Conservation (phyloP, 495 filamentous ascomycete species). For the Penicillium manginii region DNA sequence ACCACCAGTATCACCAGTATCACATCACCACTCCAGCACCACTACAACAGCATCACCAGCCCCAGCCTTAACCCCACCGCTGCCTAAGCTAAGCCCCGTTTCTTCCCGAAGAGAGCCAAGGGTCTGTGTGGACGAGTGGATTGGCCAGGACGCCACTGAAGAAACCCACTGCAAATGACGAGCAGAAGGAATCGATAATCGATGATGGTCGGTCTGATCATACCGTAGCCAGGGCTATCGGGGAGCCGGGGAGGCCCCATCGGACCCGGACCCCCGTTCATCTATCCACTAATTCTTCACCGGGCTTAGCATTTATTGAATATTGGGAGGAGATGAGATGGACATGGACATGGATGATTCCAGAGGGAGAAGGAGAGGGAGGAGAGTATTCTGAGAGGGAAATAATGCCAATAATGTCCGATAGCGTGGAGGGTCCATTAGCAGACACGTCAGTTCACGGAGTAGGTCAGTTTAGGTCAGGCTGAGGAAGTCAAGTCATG, state of each 20-base stretch:
- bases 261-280: no score
- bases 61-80: neutral
- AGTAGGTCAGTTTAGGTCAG: no score
- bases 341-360: no score
- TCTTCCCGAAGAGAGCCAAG: slow-evolving; percentile 17
- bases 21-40: no score
- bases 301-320: neutral
- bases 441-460: no score
- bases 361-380: no score
- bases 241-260: no score
- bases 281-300: no score
- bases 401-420: neutral
- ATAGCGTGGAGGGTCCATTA: neutral
- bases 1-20: no score
- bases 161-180: neutral
- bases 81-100: slow-evolving; percentile 13
- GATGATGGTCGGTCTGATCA: neutral
- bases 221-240: no score
- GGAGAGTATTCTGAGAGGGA: neutral
- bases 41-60: no score
- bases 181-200: neutral
- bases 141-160: neutral
- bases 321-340: neutral
- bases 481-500: no score
- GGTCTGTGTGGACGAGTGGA: neutral